A percentile compares a stretch with the other conserved stretches of the same genome.
Conservation (phyloP, 23 red algal genomes). For the Gracilaria vermiculophylla region DNA sequence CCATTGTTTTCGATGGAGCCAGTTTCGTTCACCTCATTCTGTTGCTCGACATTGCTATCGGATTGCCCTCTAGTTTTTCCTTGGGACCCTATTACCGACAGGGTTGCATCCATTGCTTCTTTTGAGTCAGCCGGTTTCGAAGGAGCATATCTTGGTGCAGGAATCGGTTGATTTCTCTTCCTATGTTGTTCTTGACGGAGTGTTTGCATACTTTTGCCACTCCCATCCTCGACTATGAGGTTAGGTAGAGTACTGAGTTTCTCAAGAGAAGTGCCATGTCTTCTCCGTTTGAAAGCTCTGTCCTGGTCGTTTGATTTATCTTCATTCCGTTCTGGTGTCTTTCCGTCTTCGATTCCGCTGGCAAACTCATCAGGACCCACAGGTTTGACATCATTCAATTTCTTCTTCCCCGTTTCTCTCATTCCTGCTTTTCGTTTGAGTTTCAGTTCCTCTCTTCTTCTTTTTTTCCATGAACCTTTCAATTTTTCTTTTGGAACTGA, state of each 20-base stretch:
- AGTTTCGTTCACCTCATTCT: background rate
- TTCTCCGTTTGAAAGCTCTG: background rate
- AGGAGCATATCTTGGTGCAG: background rate
- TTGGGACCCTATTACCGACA: background rate
- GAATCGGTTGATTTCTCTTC: background rate
- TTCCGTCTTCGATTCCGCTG: conserved; percentile 30
- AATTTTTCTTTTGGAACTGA: conserved; percentile 9
- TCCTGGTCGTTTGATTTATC: background rate
- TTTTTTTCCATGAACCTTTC: conserved; percentile 5
- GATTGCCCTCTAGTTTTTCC: background rate
- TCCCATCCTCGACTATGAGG: background rate
- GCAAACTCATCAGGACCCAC: conserved; percentile 30
- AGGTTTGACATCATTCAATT: background rate
- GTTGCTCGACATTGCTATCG: background rate
- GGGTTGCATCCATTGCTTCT: conserved; percentile 10
- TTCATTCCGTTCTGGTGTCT: background rate
- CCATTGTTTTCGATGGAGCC: background rate
- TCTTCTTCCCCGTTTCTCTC: background rate
- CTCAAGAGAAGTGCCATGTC: background rate
- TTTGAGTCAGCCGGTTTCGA: background rate
- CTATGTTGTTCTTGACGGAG: background rate
- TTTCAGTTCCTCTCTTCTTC: background rate
- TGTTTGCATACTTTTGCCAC: background rate
- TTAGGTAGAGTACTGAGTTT: background rate
- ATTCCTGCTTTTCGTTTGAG: background rate